Evolutionary conservation across 345 rosid species (phyloP), one percentile per base, ranked within the genome.

Genomic region (Lumnitzera littorea): DNA sequence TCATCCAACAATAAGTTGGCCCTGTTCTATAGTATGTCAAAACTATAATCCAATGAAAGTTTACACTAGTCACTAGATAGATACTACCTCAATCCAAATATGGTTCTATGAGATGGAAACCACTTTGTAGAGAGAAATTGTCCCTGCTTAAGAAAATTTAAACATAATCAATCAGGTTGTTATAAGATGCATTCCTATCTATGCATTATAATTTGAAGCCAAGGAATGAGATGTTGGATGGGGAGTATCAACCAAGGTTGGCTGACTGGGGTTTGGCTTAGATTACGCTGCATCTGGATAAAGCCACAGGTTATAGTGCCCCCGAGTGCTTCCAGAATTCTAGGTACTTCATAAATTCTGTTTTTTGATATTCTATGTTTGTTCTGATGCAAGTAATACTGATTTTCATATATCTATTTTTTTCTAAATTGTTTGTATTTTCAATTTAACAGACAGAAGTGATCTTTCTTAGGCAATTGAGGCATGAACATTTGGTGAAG

Each of bases 191-290:
- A 20, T 20, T 20, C 20, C 20, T 20, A 20, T 20, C 20, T 6
- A 29, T 90, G 73, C 99, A 87, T 73, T 78, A 57, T 51, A 83
- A 94, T 65, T 70, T 94, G 79, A 94, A 94, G 81, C 97, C 91
- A 5, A 72, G 84, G 10, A 92, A 92, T 74, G 96, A 89, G 55
- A 80, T 92, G 84, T 78, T 94, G 83, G 97, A 94, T 82, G 76
- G 87, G 25, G 99, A 90, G 78, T 87, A 78, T 61, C 92, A 82
- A 72, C 95, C 99, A 2, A 69, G 87, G 74, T 67, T 94, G 78
- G 77, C 87, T 5, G 99, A 94, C 75, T 82, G 79, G 49, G 95
- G 96, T 13, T 76, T 90, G 73, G 83, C 74, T 16, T 84, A 78
- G 72, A 82, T 86, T 48, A 56, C 84, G 75, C 95, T 90, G 15